A percentile compares a stretch with the other conserved stretches of the same genome.
Evolutionary conservation across 257 asterid genomes (phyloP).

Genomic region (Verbena officinalis): DNA sequence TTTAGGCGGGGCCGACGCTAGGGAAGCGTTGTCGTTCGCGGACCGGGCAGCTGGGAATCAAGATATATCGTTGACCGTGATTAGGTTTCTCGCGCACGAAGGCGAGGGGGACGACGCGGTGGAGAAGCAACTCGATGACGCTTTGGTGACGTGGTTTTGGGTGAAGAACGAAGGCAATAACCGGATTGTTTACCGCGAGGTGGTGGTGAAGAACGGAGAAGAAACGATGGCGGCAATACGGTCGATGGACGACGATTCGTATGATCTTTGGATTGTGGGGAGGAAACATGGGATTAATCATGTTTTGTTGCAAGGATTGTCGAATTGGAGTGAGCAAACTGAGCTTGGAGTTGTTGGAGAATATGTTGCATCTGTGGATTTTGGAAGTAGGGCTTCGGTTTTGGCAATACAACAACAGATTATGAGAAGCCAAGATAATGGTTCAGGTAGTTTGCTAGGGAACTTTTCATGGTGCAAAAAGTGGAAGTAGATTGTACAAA

Average conservation of each 20-base stretch:
- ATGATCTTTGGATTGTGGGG: constrained; percentile 76
- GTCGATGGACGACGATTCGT: constrained; percentile 43
- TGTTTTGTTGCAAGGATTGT: constrained; percentile 57
- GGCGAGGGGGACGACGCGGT: constrained; percentile 49
- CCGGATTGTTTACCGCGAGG: constrained; percentile 62
- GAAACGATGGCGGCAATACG: constrained; percentile 72
- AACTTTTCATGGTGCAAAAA: constrained; percentile 1
- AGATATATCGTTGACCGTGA: constrained; percentile 47
- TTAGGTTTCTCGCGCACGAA: constrained; percentile 58
- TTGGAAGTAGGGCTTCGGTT: constrained; percentile 52
- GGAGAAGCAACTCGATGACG: constrained; percentile 91
- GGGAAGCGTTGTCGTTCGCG: constrained; percentile 79
- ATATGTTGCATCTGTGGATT: constrained; percentile 56
- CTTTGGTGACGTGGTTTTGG: constrained; percentile 83
- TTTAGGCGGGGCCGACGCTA: constrained; percentile 79
- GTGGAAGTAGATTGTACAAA: neutral
- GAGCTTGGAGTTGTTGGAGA: constrained; percentile 87
- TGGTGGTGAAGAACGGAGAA: constrained; percentile 70
- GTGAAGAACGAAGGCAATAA: constrained; percentile 71
- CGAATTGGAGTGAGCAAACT: constrained; percentile 52
- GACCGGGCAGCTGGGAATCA: constrained; percentile 52
- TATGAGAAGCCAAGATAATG: constrained; percentile 55
- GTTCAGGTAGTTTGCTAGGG: constrained; percentile 19
- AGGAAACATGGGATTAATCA: constrained; percentile 70
- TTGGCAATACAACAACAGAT: constrained; percentile 78